These are phyloP conservation scores for Lentinula detonsa DNA, from an alignment of 768 basidiomycete genomes.

Conservation along the genomic window DNA sequence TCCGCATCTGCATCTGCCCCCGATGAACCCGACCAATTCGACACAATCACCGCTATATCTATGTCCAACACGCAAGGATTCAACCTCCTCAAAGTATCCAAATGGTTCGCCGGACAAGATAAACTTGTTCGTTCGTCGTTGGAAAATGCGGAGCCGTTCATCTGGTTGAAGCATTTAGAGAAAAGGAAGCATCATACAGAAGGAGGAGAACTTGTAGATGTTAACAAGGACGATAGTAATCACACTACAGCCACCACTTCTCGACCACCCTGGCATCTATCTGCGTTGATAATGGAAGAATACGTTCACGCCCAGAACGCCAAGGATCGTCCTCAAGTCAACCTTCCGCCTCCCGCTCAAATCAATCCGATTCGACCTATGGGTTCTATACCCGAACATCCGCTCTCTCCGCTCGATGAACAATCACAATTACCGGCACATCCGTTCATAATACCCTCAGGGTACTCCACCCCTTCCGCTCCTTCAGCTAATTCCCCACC, in stretches of 20 bases:
- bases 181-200: slow-evolving; percentile 10
- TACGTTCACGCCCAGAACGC: slow-evolving; percentile 38
- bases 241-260: neutral
- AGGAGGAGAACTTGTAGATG: neutral
- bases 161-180: slow-evolving; percentile 68
- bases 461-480: slow-evolving; percentile 8
- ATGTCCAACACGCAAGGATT: slow-evolving; percentile 13
- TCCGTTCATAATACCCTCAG: neutral
- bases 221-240: neutral
- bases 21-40: neutral
- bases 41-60: neutral
- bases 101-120: slow-evolving; percentile 57
- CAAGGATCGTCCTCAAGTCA: slow-evolving; percentile 15
- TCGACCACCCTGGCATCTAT: slow-evolving; percentile 55
- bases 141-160: slow-evolving; percentile 62
- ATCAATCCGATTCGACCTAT: slow-evolving; percentile 14
- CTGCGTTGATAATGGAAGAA: slow-evolving; percentile 67
- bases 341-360: neutral
- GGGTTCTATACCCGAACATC: slow-evolving; percentile 41
- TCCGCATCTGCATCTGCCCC: slow-evolving; percentile 9
- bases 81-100: slow-evolving; percentile 44
- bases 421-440: neutral
- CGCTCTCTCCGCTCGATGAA: neutral
- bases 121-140: slow-evolving; percentile 41
- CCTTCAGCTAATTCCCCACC: slow-evolving; percentile 16